Conservation (phyloP, 495 filamentous ascomycete species). For the Neurospora sp. region DNA sequence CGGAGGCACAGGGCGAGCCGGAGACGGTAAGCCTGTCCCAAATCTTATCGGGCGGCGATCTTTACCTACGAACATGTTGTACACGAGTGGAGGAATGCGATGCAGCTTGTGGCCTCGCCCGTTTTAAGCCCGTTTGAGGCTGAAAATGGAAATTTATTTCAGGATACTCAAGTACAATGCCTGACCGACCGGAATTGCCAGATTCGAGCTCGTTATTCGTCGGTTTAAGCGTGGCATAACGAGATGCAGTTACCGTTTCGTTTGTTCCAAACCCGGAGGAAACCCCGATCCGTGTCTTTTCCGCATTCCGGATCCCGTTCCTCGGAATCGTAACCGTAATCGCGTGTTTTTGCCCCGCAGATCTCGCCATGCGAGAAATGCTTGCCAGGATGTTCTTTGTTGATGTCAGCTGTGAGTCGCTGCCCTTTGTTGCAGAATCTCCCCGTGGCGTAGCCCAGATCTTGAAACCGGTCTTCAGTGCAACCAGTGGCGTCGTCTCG, state of each 20-base stretch:
- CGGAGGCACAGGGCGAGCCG: neutral
- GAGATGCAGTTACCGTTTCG: neutral
- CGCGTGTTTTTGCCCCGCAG: neutral
- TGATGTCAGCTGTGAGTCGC: neutral
- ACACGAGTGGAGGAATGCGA: neutral
- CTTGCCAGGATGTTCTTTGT: neutral
- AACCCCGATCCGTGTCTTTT: neutral
- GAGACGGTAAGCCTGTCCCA: neutral
- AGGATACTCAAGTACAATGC: neutral
- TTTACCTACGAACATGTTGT: neutral
- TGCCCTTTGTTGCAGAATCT: neutral
- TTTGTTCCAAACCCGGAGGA: neutral
- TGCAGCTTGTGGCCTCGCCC: neutral
- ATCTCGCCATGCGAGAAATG: neutral
- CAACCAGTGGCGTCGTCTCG: neutral
- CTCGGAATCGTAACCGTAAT: neutral
- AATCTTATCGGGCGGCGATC: neutral
- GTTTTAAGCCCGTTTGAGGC: neutral
- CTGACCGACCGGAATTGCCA: neutral
- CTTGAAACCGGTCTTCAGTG: neutral
- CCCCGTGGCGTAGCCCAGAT: neutral
- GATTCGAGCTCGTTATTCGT: neutral
- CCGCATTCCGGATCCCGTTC: neutral
- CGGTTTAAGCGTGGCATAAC: neutral
- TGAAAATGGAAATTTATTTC: neutral